Evolutionary conservation across 352 stramenopile species (phyloP), one percentile per base, ranked within the genome.

Genomic region (Plasmopara muralis): DNA sequence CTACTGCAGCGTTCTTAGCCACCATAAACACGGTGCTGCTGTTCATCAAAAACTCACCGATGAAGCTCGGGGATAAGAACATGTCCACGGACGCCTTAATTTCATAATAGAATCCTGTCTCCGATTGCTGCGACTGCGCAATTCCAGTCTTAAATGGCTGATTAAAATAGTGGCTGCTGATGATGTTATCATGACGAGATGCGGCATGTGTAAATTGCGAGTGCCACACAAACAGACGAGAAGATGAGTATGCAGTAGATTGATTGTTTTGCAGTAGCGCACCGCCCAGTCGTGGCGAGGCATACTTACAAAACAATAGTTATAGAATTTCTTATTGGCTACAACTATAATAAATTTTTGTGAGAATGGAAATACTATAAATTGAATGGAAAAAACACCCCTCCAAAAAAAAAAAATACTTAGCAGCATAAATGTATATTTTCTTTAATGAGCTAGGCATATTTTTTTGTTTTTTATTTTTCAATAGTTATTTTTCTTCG

Each of bases 101-200:
- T 45, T 90, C 70, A 54, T 93, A 93, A 58, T 78, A 93, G 57
- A 93, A 93, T 15, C 66, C 68, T 20, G 70, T 87, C 53, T 87
- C 76, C 80, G 77, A 91, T 51, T 81, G 75, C 14, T 89, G 57
- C 43, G 67, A 57, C 55, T 83, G 69, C 20, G 74, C 72, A 5
- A 70, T 52, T 0, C 73, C 80, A 5, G 50, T 41, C 6, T 45
- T 44, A 31, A 53, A 61, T 0, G 83, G 76, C 58, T 91, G 83
- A 47, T 72, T 77, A 9, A 91, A 47, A 6, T 68, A 57, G 47
- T 84, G 83, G 34, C 62, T 62, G 18, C 58, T 43, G 14, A 89
- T 54, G 42, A 87, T 35, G 29, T 61, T 59, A 7, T 47, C 31
- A 39, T 84, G 75, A 12, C 80, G 72, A 41, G 80, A 89, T 15